Evolutionary conservation across 495 filamentous ascomycete species (phyloP).

Genomic region (Hypoxylon rickii): DNA sequence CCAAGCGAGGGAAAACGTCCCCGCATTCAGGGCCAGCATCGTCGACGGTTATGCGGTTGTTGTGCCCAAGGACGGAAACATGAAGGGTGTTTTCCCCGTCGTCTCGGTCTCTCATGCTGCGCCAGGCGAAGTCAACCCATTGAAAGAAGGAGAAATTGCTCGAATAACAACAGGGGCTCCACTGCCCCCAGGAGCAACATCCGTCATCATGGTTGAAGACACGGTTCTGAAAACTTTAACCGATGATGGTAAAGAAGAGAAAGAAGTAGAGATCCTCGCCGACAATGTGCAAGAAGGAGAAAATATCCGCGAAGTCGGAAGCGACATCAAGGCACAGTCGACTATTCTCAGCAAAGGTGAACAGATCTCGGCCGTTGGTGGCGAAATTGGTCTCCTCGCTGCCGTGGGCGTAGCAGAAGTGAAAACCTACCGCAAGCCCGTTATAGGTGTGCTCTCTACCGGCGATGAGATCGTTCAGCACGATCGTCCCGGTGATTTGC

Average conservation of each 20-base stretch:
- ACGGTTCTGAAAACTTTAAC: conserved; percentile 74
- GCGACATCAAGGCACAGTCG: conserved; percentile 73
- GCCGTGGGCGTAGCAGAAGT: conserved; percentile 79
- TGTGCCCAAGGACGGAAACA: conserved; percentile 60
- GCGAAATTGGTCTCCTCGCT: conserved; percentile 87
- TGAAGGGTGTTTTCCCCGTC: conserved; percentile 83
- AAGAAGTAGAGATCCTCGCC: conserved; percentile 81
- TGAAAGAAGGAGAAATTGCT: conserved; percentile 77
- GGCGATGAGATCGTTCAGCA: conserved; percentile 92
- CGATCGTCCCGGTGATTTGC: conserved; percentile 63
- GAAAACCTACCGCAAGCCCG: conserved; percentile 73
- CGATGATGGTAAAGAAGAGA: conserved; percentile 81
- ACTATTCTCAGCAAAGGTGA: conserved; percentile 76
- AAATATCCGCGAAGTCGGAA: conserved; percentile 90
- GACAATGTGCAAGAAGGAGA: conserved; percentile 75
- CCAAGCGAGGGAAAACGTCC: conserved; percentile 77
- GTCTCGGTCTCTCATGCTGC: conserved; percentile 84
- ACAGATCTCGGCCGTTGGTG: conserved; percentile 79
- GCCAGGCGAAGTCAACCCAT: conserved; percentile 59
- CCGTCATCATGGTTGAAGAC: conserved; percentile 98
- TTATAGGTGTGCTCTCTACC: conserved; percentile 88
- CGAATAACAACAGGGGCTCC: conserved; percentile 95
- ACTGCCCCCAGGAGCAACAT: conserved; percentile 82
- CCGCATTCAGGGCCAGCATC: conserved; percentile 92
- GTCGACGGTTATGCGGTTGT: conserved; percentile 94